A percentile compares a stretch with the other conserved stretches of the same genome.
phyloP scores from a whole-genome alignment of 805 yeast species.

The Metschnikowia santaceciliae region DNA sequence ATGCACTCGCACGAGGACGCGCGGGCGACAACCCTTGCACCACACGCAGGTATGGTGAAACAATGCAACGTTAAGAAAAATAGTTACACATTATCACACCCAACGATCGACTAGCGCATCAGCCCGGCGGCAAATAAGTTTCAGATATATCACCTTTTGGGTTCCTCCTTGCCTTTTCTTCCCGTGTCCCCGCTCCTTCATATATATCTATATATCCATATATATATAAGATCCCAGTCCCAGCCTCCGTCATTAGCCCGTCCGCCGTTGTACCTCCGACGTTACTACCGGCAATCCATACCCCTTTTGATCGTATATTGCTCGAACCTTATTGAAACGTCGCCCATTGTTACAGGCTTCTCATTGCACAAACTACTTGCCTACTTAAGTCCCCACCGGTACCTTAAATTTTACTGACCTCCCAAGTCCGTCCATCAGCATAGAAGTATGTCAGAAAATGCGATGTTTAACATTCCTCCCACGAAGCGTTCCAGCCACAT shows the following conservation, averaged over 20 bases:
- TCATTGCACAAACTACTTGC: not conserved
- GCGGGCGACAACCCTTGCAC: constrained; percentile 2
- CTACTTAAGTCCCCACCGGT: not conserved
- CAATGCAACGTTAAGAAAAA: constrained; percentile 3
- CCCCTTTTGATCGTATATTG: not conserved
- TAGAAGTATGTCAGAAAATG: constrained; percentile 15
- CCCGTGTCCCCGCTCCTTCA: not conserved
- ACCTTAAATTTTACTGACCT: not conserved
- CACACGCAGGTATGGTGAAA: constrained; percentile 5
- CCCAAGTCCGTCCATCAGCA: too few relatives aligned
- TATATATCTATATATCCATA: not conserved
- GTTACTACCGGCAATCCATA: not conserved
- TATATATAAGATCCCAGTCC: too few relatives aligned
- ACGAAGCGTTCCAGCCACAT: constrained; percentile 20
- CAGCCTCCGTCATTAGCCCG: too few relatives aligned
- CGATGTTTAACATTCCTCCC: constrained; percentile 35
- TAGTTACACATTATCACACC: not conserved
- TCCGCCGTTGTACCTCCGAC: not conserved
- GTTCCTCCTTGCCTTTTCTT: not conserved
- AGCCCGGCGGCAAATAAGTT: not conserved
- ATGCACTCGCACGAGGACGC: constrained; percentile 2
- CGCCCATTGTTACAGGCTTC: not conserved
- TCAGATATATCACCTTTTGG: not conserved
- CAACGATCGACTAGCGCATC: not conserved
- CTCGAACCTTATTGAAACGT: not conserved